Percentiles rank a stretch among this genome's conserved stretches.
Conservation (phyloP, 352 stramenopile species). For the Phytopythium ostracodes region DNA sequence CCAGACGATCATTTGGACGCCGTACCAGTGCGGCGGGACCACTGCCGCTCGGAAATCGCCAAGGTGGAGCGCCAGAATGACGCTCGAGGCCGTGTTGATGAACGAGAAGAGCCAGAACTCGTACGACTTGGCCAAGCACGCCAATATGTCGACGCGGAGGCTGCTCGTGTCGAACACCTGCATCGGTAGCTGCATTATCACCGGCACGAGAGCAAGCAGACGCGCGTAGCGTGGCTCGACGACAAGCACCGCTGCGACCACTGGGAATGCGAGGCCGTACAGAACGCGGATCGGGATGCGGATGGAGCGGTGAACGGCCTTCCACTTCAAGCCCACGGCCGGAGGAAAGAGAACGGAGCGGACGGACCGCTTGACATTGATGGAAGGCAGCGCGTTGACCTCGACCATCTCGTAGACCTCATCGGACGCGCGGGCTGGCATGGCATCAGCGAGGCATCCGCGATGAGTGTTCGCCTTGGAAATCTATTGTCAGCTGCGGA, state of each 20-base stretch:
- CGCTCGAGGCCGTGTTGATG: conserved; percentile 12
- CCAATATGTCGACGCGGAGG: conserved; percentile 22
- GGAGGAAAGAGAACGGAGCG: conserved; percentile 4
- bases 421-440: not conserved
- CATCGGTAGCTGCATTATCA: conserved; percentile 1
- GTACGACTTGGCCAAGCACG: conserved; percentile 16
- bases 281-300: not conserved
- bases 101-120: conserved; percentile 29
- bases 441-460: not conserved
- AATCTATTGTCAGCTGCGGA: not conserved
- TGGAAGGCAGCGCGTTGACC: conserved; percentile 2
- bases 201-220: not conserved
- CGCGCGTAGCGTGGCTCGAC: not conserved
- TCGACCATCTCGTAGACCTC: conserved; percentile 15
- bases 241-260: conserved; percentile 3
- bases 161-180: conserved; percentile 3
- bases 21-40: conserved; percentile 9
- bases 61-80: conserved; percentile 10
- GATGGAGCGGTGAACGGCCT: not conserved
- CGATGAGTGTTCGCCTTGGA: not conserved
- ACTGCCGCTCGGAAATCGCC: conserved; percentile 10
- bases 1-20: conserved; percentile 13
- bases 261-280: conserved; percentile 4
- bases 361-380: conserved; percentile 11
- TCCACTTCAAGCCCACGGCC: not conserved